These are phyloP conservation scores for Cyberlindnera samutprakarnensis DNA, from an alignment of 805 yeast species.

Conservation along the genomic window DNA sequence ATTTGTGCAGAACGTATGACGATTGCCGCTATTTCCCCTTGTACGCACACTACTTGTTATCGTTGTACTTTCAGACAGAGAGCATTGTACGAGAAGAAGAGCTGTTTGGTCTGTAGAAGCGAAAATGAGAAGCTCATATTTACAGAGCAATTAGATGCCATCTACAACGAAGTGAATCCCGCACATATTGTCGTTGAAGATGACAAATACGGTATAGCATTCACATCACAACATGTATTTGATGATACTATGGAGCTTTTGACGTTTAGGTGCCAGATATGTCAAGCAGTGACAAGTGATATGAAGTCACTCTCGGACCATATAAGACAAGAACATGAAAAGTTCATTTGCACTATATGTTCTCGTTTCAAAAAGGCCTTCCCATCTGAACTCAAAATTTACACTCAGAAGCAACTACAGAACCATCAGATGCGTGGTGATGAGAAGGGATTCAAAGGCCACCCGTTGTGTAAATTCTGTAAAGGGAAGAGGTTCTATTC, in stretches of 20 bases:
- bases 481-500: conserved; percentile 70
- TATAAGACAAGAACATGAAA: conserved; percentile 53
- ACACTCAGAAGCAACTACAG: conserved; percentile 52
- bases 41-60: conserved; percentile 83
- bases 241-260: conserved; percentile 44
- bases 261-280: conserved; percentile 41
- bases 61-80: conserved; percentile 76
- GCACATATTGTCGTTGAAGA: conserved; percentile 26
- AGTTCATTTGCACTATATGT: conserved; percentile 68
- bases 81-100: conserved; percentile 63
- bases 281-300: conserved; percentile 32
- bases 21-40: conserved; percentile 68
- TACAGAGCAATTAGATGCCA: conserved; percentile 36
- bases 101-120: conserved; percentile 81
- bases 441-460: conserved; percentile 73
- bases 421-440: conserved; percentile 74
- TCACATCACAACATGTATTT: conserved; percentile 45
- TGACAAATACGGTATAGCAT: conserved; percentile 46
- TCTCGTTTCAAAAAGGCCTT: conserved; percentile 71
- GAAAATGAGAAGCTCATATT: conserved; percentile 53
- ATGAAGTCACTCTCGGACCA: conserved; percentile 63
- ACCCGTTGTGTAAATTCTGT: conserved; percentile 84
- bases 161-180: conserved; percentile 30
- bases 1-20: conserved; percentile 73
- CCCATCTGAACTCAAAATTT: conserved; percentile 58